These are phyloP conservation scores for Nothophaeocryptopus gaeumannii DNA, from an alignment of 2,329 filamentous ascomycete genomes.

Conservation along the genomic window DNA sequence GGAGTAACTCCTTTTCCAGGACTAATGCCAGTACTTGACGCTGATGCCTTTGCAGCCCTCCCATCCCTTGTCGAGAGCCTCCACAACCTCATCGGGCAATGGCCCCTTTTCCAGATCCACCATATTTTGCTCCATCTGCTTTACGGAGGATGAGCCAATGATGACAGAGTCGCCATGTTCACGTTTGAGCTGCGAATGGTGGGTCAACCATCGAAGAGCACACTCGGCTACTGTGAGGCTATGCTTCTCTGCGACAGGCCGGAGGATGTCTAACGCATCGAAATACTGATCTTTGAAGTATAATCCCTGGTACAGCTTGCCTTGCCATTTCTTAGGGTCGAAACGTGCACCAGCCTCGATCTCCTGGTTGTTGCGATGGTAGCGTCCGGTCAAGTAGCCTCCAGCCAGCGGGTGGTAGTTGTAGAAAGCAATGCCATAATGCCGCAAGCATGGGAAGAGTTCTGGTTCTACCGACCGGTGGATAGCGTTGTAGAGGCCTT, in stretches of 20 bases:
- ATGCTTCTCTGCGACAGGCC: slow-evolving; percentile 39
- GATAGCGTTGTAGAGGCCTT: slow-evolving; percentile 46
- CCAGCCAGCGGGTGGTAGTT: slow-evolving; percentile 46
- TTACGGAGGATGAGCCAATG: slow-evolving; percentile 38
- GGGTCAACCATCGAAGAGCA: slow-evolving; percentile 46
- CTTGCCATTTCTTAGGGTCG: slow-evolving; percentile 42
- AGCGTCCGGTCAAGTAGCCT: slow-evolving; percentile 46
- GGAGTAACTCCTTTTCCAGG: too few relatives aligned
- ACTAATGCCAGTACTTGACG: slow-evolving; percentile 13
- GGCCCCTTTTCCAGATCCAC: slow-evolving; percentile 40
- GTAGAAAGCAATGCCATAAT: slow-evolving; percentile 45
- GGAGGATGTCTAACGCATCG: slow-evolving; percentile 43
- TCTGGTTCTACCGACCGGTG: slow-evolving; percentile 42
- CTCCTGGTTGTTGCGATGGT: slow-evolving; percentile 37
- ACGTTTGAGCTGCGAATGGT: slow-evolving; percentile 41
- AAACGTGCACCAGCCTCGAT: slow-evolving; percentile 39
- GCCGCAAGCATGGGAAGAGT: slow-evolving; percentile 43
- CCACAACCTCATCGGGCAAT: slow-evolving; percentile 25
- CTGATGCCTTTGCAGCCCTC: slow-evolving; percentile 12
- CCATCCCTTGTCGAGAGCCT: slow-evolving; percentile 2
- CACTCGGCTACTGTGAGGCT: slow-evolving; percentile 43
- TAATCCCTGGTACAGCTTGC: slow-evolving; percentile 35
- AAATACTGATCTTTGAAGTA: slow-evolving; percentile 47
- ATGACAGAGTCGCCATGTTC: slow-evolving; percentile 40
- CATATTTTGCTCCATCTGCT: slow-evolving; percentile 42